phyloP scores from a whole-genome alignment of 2,329 filamentous ascomycete genomes.

The Fusarium falciforme region DNA sequence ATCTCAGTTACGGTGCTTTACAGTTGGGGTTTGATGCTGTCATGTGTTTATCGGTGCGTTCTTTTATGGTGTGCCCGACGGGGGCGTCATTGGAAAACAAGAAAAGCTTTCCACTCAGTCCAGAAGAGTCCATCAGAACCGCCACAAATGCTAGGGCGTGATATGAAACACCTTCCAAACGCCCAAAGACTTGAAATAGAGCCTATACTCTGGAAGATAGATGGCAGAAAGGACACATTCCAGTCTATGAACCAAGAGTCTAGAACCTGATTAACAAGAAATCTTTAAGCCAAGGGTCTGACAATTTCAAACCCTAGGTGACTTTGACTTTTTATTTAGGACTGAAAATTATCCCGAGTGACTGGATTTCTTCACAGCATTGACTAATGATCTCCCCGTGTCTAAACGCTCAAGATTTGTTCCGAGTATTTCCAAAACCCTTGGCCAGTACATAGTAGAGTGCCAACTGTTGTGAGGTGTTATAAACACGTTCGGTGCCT shows the following conservation, averaged over 20 bases:
- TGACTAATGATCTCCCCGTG: not conserved
- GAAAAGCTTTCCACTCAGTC: not conserved
- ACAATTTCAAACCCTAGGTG: not conserved
- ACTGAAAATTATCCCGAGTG: not conserved
- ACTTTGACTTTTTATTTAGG: not conserved
- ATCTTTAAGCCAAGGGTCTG: not conserved
- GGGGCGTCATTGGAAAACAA: too few relatives aligned
- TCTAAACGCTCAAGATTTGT: slow-evolving; percentile 43
- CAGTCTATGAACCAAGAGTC: not conserved
- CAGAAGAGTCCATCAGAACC: not conserved
- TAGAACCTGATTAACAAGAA: not conserved
- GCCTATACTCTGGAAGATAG: not conserved
- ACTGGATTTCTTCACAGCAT: not conserved
- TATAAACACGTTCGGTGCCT: slow-evolving; percentile 71
- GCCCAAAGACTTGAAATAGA: not conserved
- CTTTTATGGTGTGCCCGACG: too few relatives aligned
- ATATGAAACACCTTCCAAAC: not conserved
- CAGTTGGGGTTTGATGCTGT: too few relatives aligned
- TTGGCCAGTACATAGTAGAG: slow-evolving; percentile 38
- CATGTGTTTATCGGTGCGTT: too few relatives aligned
- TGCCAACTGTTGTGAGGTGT: slow-evolving; percentile 53
- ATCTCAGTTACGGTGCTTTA: too few relatives aligned
- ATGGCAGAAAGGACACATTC: not conserved
- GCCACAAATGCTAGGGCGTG: not conserved
- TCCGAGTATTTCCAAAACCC: slow-evolving; percentile 42